phyloP scores from a whole-genome alignment of 495 filamentous ascomycete species.

The Penicillium canescens region DNA sequence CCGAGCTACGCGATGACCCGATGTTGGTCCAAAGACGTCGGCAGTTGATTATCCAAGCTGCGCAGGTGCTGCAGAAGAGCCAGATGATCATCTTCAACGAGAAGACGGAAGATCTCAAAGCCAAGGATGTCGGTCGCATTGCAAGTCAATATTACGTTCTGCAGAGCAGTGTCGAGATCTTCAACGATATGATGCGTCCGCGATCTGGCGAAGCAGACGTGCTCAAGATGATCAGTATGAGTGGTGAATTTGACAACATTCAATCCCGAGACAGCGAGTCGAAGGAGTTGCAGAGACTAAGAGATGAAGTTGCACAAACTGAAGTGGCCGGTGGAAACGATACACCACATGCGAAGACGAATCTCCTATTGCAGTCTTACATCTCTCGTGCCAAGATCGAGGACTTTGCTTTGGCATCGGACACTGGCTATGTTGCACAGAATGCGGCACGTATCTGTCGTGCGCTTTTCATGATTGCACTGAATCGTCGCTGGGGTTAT shows the following conservation, averaged over 20 bases:
- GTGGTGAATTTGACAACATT: constrained; percentile 96
- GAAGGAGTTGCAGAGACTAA: constrained; percentile 70
- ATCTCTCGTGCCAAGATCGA: constrained; percentile 87
- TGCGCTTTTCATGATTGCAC: constrained; percentile 93
- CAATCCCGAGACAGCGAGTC: constrained; percentile 85
- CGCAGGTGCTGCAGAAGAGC: constrained; percentile 77
- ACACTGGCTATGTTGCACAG: constrained; percentile 92
- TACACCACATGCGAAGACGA: constrained; percentile 85
- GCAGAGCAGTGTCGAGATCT: constrained; percentile 89
- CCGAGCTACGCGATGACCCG: constrained; percentile 86
- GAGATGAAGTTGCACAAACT: constrained; percentile 64
- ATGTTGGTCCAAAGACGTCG: constrained; percentile 77
- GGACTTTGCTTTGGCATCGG: constrained; percentile 89
- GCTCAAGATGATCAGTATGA: constrained; percentile 91
- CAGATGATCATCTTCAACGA: constrained; percentile 99
- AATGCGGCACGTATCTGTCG: constrained; percentile 93
- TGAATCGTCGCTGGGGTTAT: constrained; percentile 92
- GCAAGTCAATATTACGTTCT: constrained; percentile 96
- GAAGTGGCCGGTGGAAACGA: constrained; percentile 75
- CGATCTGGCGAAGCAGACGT: constrained; percentile 83
- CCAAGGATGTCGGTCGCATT: constrained; percentile 94
- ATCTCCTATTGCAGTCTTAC: constrained; percentile 90
- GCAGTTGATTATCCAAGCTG: constrained; percentile 83
- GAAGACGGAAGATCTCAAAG: constrained; percentile 80
- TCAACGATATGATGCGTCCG: constrained; percentile 88